A percentile compares a stretch with the other conserved stretches of the same genome.
These are phyloP conservation scores for Fusarium cyanostomum DNA, from an alignment of 2,329 filamentous ascomycete species.

Conservation along the genomic window DNA sequence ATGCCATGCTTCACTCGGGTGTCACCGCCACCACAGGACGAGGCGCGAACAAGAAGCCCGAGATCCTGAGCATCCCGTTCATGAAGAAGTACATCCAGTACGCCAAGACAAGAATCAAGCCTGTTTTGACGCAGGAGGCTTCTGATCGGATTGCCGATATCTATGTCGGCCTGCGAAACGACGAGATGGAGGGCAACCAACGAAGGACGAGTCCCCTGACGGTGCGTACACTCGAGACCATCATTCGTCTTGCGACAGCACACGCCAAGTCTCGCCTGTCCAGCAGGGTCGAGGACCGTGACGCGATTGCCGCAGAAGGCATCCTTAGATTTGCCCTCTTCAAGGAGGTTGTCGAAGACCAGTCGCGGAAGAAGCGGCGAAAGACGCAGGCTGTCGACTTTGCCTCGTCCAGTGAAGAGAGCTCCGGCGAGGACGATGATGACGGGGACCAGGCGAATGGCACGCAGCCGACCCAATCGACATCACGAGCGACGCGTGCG, in stretches of 20 bases:
- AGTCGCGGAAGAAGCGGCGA: conserved; percentile 85
- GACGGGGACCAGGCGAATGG: conserved; percentile 65
- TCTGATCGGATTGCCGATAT: conserved; percentile 90
- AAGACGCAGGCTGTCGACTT: conserved; percentile 69
- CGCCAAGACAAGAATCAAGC: conserved; percentile 90
- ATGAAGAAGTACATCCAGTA: conserved; percentile 99
- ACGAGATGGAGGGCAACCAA: conserved; percentile 94
- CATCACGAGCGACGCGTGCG: conserved; percentile 45
- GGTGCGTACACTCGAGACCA: conserved; percentile 93
- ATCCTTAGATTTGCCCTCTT: conserved; percentile 96
- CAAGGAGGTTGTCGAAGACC: conserved; percentile 87
- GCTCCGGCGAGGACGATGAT: conserved; percentile 66
- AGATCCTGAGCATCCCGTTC: conserved; percentile 95
- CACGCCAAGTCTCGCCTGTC: conserved; percentile 94
- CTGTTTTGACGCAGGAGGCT: conserved; percentile 87
- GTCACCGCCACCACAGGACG: conserved; percentile 80
- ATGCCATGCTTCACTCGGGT: conserved; percentile 93
- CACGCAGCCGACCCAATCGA: conserved; percentile 40
- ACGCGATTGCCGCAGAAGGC: conserved; percentile 86
- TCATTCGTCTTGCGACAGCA: conserved; percentile 97
- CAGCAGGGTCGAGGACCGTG: conserved; percentile 86
- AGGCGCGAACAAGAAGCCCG: conserved; percentile 78
- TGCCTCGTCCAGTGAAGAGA: conserved; percentile 67
- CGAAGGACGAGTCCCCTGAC: conserved; percentile 94
- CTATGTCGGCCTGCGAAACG: conserved; percentile 92